These are phyloP conservation scores for Vaccinium vitisidaea DNA, from an alignment of 148 eudicot species.

Conservation along the genomic window DNA sequence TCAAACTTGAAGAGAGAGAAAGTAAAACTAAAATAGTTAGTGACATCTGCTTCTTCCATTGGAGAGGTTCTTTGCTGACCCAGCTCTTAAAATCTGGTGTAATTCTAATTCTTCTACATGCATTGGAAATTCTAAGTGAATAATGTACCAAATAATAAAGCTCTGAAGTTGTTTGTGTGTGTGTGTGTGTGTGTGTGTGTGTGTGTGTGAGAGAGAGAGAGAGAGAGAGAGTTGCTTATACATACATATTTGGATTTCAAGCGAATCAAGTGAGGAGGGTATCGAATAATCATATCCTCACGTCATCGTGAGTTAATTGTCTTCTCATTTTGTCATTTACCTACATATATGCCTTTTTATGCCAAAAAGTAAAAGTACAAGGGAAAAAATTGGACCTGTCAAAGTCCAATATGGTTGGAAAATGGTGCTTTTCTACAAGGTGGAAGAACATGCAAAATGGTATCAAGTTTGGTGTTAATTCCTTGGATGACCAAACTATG, in stretches of 20 bases:
- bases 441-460: slow-evolving; percentile 9
- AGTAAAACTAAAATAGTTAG: not conserved
- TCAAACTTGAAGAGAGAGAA: not conserved
- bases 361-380: not conserved
- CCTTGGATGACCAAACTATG: slow-evolving; percentile 15
- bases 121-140: not conserved
- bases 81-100: not conserved
- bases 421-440: slow-evolving; percentile 4
- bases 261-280: not conserved
- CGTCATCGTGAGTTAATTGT: not conserved
- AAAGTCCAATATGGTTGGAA: not conserved
- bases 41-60: not conserved
- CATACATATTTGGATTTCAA: not conserved
- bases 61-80: not conserved
- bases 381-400: not conserved
- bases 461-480: slow-evolving; percentile 25
- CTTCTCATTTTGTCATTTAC: not conserved
- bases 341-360: not conserved
- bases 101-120: not conserved
- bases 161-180: too few species aligned
- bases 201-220: not conserved
- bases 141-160: not conserved
- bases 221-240: not conserved
- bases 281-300: not conserved
- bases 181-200: too few species aligned